phyloP scores from a whole-genome alignment of 169 alveolate species.

The Eimeria maxima region DNA sequence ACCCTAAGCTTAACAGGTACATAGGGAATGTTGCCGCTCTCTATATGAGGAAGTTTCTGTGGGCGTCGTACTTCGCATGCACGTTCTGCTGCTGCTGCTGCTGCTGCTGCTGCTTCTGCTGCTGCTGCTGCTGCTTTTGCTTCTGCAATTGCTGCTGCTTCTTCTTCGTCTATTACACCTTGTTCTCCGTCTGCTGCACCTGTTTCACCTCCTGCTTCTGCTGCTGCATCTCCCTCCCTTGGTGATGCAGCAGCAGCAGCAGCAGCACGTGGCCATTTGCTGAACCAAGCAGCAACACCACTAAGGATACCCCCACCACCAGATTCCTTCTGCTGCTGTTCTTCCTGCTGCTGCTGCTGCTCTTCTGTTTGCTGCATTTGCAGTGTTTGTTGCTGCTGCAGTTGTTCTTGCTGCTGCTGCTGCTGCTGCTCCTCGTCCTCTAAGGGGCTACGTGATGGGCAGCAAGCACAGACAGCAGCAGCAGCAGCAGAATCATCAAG shows the following conservation, averaged over 20 bases:
- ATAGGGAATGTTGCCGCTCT: not conserved
- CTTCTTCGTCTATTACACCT: not conserved
- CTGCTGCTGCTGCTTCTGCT: not conserved
- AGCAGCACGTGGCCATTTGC: not conserved
- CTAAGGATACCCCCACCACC: not conserved
- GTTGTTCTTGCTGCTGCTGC: not conserved
- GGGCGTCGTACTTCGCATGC: slow-evolving; percentile 5
- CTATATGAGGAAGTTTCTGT: not conserved
- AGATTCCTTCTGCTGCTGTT: not conserved
- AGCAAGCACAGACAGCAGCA: not conserved
- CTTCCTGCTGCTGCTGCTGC: not conserved
- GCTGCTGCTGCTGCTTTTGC: not conserved
- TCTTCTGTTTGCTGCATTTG: too few species aligned
- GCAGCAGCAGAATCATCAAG: not conserved
- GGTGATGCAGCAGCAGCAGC: not conserved
- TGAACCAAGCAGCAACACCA: not conserved
- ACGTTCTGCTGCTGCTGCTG: not conserved
- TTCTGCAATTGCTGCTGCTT: slow-evolving; percentile 5
- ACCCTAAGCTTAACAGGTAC: slow-evolving; percentile 21
- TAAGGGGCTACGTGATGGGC: not conserved
- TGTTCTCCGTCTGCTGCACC: not conserved
- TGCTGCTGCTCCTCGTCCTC: not conserved
- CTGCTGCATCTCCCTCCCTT: not conserved
- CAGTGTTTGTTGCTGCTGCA: not conserved
- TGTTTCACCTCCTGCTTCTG: not conserved